Evolutionary conservation across 805 yeast genomes (phyloP).

Genomic region (Komagataella phaffii): DNA sequence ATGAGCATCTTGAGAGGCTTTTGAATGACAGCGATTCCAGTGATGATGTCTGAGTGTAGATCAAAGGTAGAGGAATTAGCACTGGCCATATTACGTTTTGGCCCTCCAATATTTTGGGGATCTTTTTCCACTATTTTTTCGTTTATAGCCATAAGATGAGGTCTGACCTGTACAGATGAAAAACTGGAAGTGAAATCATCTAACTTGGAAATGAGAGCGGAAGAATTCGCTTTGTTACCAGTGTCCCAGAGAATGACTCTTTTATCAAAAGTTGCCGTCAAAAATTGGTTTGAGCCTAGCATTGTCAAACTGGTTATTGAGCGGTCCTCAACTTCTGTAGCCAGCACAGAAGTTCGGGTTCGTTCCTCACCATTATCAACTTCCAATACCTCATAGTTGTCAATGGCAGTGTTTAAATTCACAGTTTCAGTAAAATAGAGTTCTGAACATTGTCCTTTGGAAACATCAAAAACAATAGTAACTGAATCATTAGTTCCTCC

Average conservation of each 20-base stretch:
- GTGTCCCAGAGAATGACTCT: slow-evolving; percentile 25
- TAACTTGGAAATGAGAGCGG: slow-evolving; percentile 9
- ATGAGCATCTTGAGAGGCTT: slow-evolving; percentile 48
- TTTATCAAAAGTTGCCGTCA: slow-evolving; percentile 4
- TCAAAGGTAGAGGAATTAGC: slow-evolving; percentile 25
- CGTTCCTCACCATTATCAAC: slow-evolving; percentile 10
- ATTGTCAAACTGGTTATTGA: slow-evolving; percentile 6
- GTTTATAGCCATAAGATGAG: slow-evolving; percentile 24
- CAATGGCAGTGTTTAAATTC: slow-evolving; percentile 9
- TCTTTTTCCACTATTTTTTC: slow-evolving; percentile 15
- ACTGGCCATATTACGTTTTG: slow-evolving; percentile 14
- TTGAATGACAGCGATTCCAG: slow-evolving; percentile 29
- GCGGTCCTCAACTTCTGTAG: neutral
- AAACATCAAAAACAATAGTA: slow-evolving; percentile 65
- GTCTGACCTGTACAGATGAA: slow-evolving; percentile 20
- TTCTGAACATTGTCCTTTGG: slow-evolving; percentile 38
- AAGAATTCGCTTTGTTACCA: slow-evolving; percentile 17
- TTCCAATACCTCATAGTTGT: slow-evolving; percentile 12
- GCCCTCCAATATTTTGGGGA: neutral
- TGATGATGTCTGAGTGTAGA: slow-evolving; percentile 35
- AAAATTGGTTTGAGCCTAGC: slow-evolving; percentile 7
- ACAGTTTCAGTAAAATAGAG: slow-evolving; percentile 13
- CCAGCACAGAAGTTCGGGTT: neutral
- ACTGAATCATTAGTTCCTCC: slow-evolving; percentile 57
- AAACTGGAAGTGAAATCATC: slow-evolving; percentile 8